A percentile compares a stretch with the other conserved stretches of the same genome.
Conservation (phyloP, 306 rosid species). For the Ormosia semicastrata region DNA sequence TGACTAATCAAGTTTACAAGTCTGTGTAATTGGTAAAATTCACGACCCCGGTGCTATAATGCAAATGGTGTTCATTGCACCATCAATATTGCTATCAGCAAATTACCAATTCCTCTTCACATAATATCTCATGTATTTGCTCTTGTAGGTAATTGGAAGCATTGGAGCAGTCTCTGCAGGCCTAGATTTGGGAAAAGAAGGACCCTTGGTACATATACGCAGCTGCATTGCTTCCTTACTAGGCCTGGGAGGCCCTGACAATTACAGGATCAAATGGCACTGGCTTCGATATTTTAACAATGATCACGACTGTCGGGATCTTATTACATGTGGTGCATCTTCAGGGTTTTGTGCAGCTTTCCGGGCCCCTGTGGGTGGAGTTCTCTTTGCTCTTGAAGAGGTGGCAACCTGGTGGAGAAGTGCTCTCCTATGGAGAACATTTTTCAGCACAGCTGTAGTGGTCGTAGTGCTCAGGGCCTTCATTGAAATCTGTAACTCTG, state of each 20-base stretch:
- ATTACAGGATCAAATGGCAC: conserved; percentile 61
- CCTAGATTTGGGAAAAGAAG: conserved; percentile 91
- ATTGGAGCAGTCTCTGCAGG: conserved; percentile 93
- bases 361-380: conserved; percentile 91
- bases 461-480: conserved; percentile 77
- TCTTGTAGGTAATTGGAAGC: conserved; percentile 76
- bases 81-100: background rate
- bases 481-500: conserved; percentile 69
- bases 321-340: conserved; percentile 81
- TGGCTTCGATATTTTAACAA: conserved; percentile 85
- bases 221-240: conserved; percentile 84
- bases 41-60: background rate
- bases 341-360: conserved; percentile 95
- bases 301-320: conserved; percentile 77
- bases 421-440: conserved; percentile 88
- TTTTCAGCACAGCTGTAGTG: conserved; percentile 85
- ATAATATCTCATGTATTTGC: background rate
- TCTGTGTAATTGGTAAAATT: background rate
- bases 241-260: conserved; percentile 87
- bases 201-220: conserved; percentile 89
- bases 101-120: background rate
- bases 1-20: background rate
- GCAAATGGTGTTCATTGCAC: background rate
- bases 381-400: conserved; percentile 81
- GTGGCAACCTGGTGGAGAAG: conserved; percentile 99